Conservation (phyloP, 2,329 filamentous ascomycete species). For the Fusarium sp. region DNA sequence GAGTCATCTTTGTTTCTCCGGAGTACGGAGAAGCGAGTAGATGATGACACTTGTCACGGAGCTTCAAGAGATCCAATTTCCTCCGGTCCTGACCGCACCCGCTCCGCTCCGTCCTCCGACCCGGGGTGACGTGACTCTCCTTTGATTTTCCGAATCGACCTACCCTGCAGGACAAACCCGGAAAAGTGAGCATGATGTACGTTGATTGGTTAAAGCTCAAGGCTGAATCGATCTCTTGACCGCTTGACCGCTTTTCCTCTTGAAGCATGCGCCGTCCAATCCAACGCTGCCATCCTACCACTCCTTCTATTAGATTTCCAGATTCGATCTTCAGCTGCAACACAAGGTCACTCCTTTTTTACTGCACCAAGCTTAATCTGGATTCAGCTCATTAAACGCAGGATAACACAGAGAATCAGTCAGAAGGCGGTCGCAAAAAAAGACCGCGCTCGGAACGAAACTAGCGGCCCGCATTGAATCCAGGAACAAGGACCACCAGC, state of each 20-base stretch:
- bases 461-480: conserved; percentile 40
- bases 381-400: conserved; percentile 13
- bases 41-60: conserved; percentile 5
- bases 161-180: conserved; percentile 28
- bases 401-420: neutral
- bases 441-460: conserved; percentile 6
- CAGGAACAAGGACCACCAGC: conserved; percentile 41
- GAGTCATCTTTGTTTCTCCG: neutral
- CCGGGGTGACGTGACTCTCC: neutral
- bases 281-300: conserved; percentile 12
- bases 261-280: conserved; percentile 31
- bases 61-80: neutral
- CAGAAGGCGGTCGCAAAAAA: conserved; percentile 4
- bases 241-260: conserved; percentile 42
- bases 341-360: conserved; percentile 9
- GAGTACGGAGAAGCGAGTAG: neutral
- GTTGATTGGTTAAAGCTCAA: conserved; percentile 12
- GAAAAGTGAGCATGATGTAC: neutral
- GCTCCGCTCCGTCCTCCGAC: neutral
- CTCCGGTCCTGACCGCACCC: conserved; percentile 12
- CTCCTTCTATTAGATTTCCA: conserved; percentile 2
- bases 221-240: neutral
- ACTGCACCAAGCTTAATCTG: conserved; percentile 26
- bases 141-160: neutral
- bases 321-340: conserved; percentile 32